Base-by-base conservation (phyloP, 1,139 yeast genomes). In the Saccharomycopsis hybrid region DNA sequence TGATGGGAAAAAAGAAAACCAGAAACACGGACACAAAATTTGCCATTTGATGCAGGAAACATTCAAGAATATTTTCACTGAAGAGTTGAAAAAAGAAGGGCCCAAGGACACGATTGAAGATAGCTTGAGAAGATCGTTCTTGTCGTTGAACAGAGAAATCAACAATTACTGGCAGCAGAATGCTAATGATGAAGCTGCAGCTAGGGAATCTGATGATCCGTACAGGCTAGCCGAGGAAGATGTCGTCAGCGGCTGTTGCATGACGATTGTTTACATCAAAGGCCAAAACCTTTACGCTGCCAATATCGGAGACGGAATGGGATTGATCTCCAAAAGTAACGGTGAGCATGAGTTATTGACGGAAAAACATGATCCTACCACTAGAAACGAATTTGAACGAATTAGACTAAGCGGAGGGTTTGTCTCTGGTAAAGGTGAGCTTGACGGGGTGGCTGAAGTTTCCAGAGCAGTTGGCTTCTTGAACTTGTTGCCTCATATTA, bases 401-500 rank as follows among this genome's bases (percentile, higher is more conserved):
- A 87, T 94, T 47, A 74, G 97, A 59, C 86, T 87, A 2, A 80
- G 95, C 25, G 97, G 97, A 47, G 97, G 97, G 1, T 84, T 77
- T 62, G 96, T 92, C 18, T 79, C 88, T 2, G 85, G 88, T 11
- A 85, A 85, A 60, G 96, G 95, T 53, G 81, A 82, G 53, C 74
- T 92, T 46, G 96, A 90, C 64, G 95, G 94, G 44, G 82, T 79
- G 38, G 74, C 88, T 29, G 82, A 81, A 47, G 85, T 89, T 40
- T 86, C 97, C 1, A 77, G 98, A 58, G 96, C 96, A 32, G 89
- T 88, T 50, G 98, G 99, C 0, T 90, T 86, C 63, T 83, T 85
- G 64, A 85, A 87, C 57, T 73, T 84, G 59, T 73, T 89, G 49
- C 97, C 97, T 1, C 96, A 88, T 63, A 80, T 94, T 33, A 88